Evolutionary conservation across 495 filamentous ascomycete species (phyloP), one percentile per base, ranked within the genome.

Genomic region (Pseudoneurospora amorphoporcata): DNA sequence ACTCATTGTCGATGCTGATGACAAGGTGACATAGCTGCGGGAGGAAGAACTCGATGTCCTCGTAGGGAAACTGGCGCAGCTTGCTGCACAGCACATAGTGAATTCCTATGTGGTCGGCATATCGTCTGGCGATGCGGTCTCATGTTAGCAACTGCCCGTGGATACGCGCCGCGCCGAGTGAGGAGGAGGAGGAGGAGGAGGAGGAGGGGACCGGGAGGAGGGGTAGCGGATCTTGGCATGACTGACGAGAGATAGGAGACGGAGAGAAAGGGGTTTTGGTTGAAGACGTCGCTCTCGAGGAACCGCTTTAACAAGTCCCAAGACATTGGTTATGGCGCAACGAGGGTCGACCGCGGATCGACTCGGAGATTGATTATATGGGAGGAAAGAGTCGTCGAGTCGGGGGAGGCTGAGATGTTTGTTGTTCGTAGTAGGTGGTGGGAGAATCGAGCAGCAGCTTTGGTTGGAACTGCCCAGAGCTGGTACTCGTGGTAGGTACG

Each of bases 11-110:
- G 80, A 92, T 86, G 81, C 89, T 92, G 73, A 93, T 88, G 75
- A 92, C 85, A 72, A 93, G 87, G 82, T 93, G 91, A 81, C 91
- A 93, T 82, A 93, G 83, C 81, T 92, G 91, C 65, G 91, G 91
- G 23, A 93, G 86, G 82, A 92, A 93, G 87, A 93, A 93, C 80
- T 93, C 91, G 79, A 93, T 92, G 82, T 93, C 90, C 82, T 91
- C 89, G 82, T 92, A 92, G 74, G 87, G 88, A 81, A 93, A 93
- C 80, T 91, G 89, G 76, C 91, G 91, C 69, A 93, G 87, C 85
- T 93, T 93, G 74, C 86, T 88, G 85, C 91, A 92, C 43, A 93
- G 85, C 53, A 92, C 90, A 81, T 92, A 91, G 83, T 92, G 90
- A 73, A 93, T 92, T 47, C 91, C 91, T 79, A 93, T 89, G 84